Percentiles rank a stretch among this genome's conserved stretches.
Evolutionary conservation across 345 rosid species (phyloP).

Genomic region (Dipteronia sinensis): DNA sequence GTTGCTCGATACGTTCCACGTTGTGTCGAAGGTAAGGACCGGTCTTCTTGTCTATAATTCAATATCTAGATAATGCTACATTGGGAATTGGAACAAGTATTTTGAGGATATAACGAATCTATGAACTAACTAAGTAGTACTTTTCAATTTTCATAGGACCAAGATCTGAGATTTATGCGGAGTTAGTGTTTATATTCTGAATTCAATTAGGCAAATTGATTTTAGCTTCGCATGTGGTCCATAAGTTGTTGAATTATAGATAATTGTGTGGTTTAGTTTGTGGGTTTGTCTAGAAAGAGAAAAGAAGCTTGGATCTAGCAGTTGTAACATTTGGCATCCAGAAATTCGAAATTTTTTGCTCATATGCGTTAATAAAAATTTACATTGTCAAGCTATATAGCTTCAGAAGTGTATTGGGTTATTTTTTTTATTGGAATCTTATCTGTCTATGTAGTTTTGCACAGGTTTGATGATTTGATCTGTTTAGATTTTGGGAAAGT

Average conservation of each 20-base stretch:
- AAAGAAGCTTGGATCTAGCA: conserved; percentile 7
- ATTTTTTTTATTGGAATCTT: neutral
- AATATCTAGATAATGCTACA: neutral
- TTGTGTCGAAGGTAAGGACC: conserved; percentile 75
- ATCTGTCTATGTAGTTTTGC: neutral
- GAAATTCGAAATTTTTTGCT: neutral
- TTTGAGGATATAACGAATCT: too few species aligned
- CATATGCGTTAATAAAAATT: neutral
- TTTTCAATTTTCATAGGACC: neutral
- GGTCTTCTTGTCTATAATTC: neutral
- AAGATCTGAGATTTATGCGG: neutral
- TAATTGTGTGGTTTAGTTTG: neutral
- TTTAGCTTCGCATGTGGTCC: neutral
- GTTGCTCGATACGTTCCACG: conserved; percentile 90
- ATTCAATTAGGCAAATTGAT: neutral
- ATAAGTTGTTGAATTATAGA: neutral
- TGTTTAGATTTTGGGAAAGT: neutral
- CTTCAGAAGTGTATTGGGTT: neutral
- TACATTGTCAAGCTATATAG: neutral
- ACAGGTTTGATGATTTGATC: neutral
- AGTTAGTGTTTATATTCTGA: neutral
- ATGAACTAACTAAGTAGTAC: neutral
- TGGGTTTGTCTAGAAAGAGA: neutral
- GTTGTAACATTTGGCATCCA: neutral
- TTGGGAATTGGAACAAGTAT: neutral